Percentiles rank a stretch among this genome's conserved stretches.
Conservation (phyloP, 164 flowering plant genomes). For the Macadamia tetraphylla region DNA sequence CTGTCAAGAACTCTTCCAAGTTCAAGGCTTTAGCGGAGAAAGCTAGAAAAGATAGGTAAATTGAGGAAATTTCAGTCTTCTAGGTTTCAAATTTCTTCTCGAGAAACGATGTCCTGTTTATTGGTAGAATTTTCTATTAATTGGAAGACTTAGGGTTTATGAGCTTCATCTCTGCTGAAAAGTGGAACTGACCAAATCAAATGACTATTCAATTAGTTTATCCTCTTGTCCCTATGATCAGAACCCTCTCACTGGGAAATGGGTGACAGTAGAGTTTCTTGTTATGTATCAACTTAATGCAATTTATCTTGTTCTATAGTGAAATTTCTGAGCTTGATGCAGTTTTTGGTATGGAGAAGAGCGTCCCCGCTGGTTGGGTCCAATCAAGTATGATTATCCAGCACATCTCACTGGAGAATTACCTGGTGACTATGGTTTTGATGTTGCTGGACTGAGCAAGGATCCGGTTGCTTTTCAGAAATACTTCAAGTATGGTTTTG, state of each 20-base stretch:
- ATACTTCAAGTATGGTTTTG: constrained; percentile 53
- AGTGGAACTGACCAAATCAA: too few species aligned
- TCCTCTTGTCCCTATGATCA: too few species aligned
- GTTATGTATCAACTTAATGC: background rate
- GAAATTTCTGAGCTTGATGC: constrained; percentile 12
- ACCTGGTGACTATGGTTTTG: constrained; percentile 99
- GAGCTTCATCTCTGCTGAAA: too few species aligned
- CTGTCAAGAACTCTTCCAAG: constrained; percentile 40
- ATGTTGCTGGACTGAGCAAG: constrained; percentile 69
- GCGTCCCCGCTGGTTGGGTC: constrained; percentile 98
- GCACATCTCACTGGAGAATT: constrained; percentile 74
- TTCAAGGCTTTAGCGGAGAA: constrained; percentile 46
- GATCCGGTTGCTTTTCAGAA: constrained; percentile 68
- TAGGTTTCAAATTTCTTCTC: background rate
- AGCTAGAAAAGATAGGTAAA: constrained; percentile 68
- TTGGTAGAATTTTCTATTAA: too few species aligned
- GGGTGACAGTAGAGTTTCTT: background rate
- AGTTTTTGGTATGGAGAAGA: constrained; percentile 91
- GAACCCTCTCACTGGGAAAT: too few species aligned
- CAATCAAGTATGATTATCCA: constrained; percentile 81
- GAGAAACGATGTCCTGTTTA: background rate
- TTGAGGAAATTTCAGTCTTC: background rate
- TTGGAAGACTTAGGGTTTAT: too few species aligned
- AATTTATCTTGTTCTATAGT: background rate
- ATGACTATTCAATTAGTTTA: too few species aligned